phyloP scores from a whole-genome alignment of 2,329 filamentous ascomycete genomes.

The Cryphonectria naterciae region DNA sequence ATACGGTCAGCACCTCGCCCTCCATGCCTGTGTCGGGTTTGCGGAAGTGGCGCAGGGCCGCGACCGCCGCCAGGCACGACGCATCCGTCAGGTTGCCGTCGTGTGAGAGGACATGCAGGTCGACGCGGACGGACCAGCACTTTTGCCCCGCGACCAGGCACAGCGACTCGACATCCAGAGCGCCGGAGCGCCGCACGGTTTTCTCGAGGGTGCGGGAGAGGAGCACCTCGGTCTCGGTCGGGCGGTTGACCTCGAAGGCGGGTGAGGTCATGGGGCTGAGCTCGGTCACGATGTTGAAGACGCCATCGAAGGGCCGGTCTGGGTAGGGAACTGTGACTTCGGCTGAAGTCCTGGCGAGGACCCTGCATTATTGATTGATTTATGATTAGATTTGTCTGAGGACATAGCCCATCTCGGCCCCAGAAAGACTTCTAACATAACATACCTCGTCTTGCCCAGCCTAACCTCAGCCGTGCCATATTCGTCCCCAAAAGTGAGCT shows the following conservation, averaged over 20 bases:
- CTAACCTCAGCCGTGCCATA: constrained; percentile 88
- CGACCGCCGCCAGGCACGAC: constrained; percentile 83
- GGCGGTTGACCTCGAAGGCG: constrained; percentile 83
- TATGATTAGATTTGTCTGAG: constrained; percentile 15
- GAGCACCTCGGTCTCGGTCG: constrained; percentile 81
- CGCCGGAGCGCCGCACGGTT: constrained; percentile 87
- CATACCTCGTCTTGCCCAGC: constrained; percentile 86
- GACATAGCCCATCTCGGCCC: neutral
- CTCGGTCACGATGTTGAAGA: constrained; percentile 91
- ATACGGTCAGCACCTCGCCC: constrained; percentile 82
- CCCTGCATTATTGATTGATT: constrained; percentile 53
- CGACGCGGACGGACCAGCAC: constrained; percentile 88
- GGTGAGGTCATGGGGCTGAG: constrained; percentile 91
- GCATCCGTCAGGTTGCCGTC: constrained; percentile 90
- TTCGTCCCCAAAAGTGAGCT: constrained; percentile 84
- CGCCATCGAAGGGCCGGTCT: constrained; percentile 91
- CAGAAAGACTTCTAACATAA: neutral
- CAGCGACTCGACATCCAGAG: constrained; percentile 92
- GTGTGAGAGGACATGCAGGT: constrained; percentile 88
- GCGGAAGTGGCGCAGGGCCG: constrained; percentile 87
- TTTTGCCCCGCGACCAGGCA: constrained; percentile 90
- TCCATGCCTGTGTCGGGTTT: constrained; percentile 87
- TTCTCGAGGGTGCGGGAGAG: constrained; percentile 91
- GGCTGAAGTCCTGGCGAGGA: constrained; percentile 83
- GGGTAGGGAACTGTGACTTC: constrained; percentile 84